Percentiles rank a stretch among this genome's conserved stretches.
Evolutionary conservation across 164 flowering plant genomes (phyloP).

Genomic region (Cinnamomum micranthum): DNA sequence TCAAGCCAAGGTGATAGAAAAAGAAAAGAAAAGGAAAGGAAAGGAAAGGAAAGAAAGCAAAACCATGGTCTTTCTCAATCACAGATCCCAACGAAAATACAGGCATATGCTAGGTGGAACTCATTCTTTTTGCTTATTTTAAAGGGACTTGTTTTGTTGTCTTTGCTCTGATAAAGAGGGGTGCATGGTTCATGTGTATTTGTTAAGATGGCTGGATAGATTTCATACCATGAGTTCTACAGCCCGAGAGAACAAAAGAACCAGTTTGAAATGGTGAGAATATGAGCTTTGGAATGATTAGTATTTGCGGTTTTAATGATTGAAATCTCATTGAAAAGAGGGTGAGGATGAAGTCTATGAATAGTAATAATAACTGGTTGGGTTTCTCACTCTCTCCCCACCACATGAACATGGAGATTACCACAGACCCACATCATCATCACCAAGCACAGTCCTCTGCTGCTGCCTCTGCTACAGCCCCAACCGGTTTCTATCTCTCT

Average conservation of each 20-base stretch:
- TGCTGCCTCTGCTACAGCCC: conserved; percentile 27
- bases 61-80: conserved; percentile 46
- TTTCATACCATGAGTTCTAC: conserved; percentile 25
- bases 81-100: conserved; percentile 84
- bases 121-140: conserved; percentile 71
- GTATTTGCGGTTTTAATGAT: conserved; percentile 46
- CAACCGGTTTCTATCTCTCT: conserved; percentile 41
- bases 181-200: conserved; percentile 14
- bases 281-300: conserved; percentile 34
- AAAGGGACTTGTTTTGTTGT: conserved; percentile 43
- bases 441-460: conserved; percentile 12
- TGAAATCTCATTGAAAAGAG: conserved; percentile 26
- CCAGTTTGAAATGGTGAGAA: conserved; percentile 12
- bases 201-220: conserved; percentile 9
- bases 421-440: conserved; percentile 29
- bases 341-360: conserved; percentile 59
- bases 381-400: conserved; percentile 89
- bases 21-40: not conserved
- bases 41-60: conserved; percentile 7
- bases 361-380: conserved; percentile 56
- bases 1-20: not conserved
- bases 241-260: conserved; percentile 36
- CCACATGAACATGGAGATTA: conserved; percentile 61
- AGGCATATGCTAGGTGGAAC: conserved; percentile 42
- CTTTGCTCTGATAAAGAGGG: conserved; percentile 19